Evolutionary conservation across 2,329 filamentous ascomycete genomes (phyloP), one percentile per base, ranked within the genome.

Genomic region (Fusarium xylarioides): DNA sequence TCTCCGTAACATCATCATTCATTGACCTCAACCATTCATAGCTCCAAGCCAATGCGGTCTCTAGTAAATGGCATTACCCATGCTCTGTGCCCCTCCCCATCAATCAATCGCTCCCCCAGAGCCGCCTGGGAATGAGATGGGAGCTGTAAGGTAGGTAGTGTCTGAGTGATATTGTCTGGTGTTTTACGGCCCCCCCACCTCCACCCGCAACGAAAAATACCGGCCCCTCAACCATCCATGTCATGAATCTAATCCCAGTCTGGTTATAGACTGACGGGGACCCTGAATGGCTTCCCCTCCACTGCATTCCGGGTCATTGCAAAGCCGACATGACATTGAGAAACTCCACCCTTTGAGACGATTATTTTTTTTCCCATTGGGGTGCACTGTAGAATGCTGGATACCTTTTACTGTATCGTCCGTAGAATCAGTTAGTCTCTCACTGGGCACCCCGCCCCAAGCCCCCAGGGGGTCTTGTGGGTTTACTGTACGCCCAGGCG

Each of bases 321-420:
- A 69, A 53, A 58, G 46, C 66, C 58, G 58, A 69, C 23, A 43
- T 19, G 61, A 66, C 30, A 54, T 54, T 54, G 50, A 54, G 50
- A 54, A 54, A 54, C 34, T 54, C 34, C 50, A 54, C 50, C 34
- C 30, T 42, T 47, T 53, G 38, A 14, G 21, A 64, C 15, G 35
- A 53, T 47, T 26, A 32, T 55, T 77, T 52, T 55, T 77, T 73
- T 75, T n/a, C n/a, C 68, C 71, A 72, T 78, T 78, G 76, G 76
- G 76, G 76, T 44, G 55, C 64, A 59, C 44, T 66, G 16, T 40
- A 60, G 43, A 38, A 44, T 50, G 37, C 49, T 55, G 28, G 57
- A 55, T 19, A 32, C 30, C 30, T 23, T 18, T 34, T 1, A 23
- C 32, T 26, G 49, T 26, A 26, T 35, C 49, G 9, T 52, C 30